Base-by-base conservation (phyloP, 2,329 filamentous ascomycete genomes). In the Colletotrichum sp. region DNA sequence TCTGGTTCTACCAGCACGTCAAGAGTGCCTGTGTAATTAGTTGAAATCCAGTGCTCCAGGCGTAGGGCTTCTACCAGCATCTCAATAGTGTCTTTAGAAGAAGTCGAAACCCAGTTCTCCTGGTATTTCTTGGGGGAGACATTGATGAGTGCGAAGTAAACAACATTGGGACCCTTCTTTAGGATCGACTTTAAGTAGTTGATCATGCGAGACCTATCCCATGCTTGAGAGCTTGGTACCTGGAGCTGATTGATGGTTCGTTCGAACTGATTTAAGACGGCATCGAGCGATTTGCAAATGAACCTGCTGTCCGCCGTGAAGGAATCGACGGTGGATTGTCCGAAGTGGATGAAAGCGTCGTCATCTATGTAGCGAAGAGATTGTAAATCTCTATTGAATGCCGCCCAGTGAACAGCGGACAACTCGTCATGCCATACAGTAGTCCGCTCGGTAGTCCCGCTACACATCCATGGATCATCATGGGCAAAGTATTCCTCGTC, bases 311-410 rank as follows among this genome's bases (percentile, higher is more conserved):
- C n/a, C 1, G n/a, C 6, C 0, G n/a, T 22, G 44, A 48, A 48
- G 9, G 1, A 48, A 48, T n/a, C 3, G 9, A n/a, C 44, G 9
- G 44, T 13, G n/a, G 19, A n/a, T 1, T 48, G 44, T 22, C 0
- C 6, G 44, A 12, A 12, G n/a, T 22, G 1, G 2, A 48, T 48
- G 44, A 22, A 48, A 12, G 9, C 44, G 44, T 0, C 0, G 0
- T n/a, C n/a, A 11, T 48, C 5, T 0, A 48, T 48, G 11, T 48
- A 7, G 44, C 44, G 44, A 48, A 48, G 44, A 12, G n/a, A n/a
- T 48, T 48, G 44, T 12, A 5, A 22, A 13, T 48, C 44, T 48
- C 44, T 48, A 7, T 48, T 48, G 44, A 48, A 48, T 12, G 44
- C 44, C 5, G 44, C 44, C 44, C 19, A 48, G n/a, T 48, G 44